These are phyloP conservation scores for Thraustochytrium striatum DNA, from an alignment of 352 stramenopile species.

Conservation along the genomic window DNA sequence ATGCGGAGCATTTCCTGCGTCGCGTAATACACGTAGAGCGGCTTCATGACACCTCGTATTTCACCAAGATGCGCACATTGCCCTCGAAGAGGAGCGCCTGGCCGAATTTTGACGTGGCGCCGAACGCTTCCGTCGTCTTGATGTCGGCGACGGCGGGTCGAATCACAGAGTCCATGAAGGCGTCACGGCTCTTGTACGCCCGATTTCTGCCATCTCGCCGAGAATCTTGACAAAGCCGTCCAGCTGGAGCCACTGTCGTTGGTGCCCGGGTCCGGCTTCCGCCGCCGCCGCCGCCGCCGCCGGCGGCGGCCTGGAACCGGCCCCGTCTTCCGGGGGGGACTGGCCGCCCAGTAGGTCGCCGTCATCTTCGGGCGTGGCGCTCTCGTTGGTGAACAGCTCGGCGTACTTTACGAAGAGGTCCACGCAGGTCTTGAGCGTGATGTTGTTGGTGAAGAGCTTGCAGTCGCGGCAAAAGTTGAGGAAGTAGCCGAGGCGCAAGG, in stretches of 20 bases:
- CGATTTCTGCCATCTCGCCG: background rate
- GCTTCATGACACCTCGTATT: constrained; percentile 19
- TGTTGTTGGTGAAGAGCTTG: background rate
- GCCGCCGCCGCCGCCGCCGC: no score
- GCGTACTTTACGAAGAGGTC: background rate
- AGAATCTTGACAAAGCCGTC: background rate
- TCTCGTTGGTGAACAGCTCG: background rate
- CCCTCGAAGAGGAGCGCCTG: constrained; percentile 2
- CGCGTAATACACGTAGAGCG: constrained; percentile 40
- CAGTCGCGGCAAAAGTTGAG: constrained; percentile 31
- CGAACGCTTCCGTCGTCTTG: background rate
- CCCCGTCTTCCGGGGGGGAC: no score
- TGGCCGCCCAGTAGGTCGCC: no score
- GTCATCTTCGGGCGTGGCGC: no score
- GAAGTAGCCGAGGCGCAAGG: constrained; percentile 28
- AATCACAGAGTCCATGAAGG: background rate
- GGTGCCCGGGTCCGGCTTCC: no score
- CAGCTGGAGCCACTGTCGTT: constrained; percentile 5
- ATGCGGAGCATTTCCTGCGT: constrained; percentile 17
- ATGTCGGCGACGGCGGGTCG: background rate
- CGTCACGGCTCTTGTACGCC: background rate
- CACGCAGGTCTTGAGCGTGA: constrained; percentile 21
- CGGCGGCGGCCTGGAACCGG: no score
- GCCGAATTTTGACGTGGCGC: background rate
- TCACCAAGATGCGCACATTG: background rate